These are phyloP conservation scores for Populus davidiana DNA, from an alignment of 345 rosid species.

Conservation along the genomic window DNA sequence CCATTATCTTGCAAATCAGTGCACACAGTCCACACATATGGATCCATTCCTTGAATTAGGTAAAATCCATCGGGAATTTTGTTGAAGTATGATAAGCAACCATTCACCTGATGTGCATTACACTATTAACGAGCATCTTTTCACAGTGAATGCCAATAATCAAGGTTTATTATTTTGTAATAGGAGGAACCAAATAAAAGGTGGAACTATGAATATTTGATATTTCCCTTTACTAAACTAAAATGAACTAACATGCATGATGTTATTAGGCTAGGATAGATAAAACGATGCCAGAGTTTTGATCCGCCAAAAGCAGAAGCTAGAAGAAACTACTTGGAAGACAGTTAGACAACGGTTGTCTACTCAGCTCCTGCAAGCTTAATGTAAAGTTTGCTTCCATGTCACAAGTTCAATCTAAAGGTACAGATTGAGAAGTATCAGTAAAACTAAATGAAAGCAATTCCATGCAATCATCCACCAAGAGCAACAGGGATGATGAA, in stretches of 20 bases:
- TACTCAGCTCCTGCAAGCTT: background rate
- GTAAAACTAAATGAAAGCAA: background rate
- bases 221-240: background rate
- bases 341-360: background rate
- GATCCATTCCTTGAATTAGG: conserved; percentile 80
- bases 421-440: background rate
- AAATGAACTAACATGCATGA: background rate
- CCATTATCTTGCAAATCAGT: conserved; percentile 78
- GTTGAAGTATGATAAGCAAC: conserved; percentile 88
- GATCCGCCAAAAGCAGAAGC: background rate
- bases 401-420: background rate
- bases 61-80: conserved; percentile 98
- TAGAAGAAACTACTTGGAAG: background rate
- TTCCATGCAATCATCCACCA: background rate
- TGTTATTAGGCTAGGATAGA: background rate
- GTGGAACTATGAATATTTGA: background rate
- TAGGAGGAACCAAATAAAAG: background rate
- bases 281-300: background rate
- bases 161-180: too few species aligned
- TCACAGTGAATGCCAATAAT: conserved; percentile 3
- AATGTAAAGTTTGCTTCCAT: background rate
- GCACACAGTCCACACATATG: conserved; percentile 89
- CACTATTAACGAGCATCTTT: conserved; percentile 19
- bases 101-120: conserved; percentile 69
- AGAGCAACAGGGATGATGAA: background rate